Percentiles rank a stretch among this genome's conserved stretches.
These are phyloP conservation scores for Grosmannia clavigera DNA, from an alignment of 2,329 filamentous ascomycete genomes.

Conservation along the genomic window DNA sequence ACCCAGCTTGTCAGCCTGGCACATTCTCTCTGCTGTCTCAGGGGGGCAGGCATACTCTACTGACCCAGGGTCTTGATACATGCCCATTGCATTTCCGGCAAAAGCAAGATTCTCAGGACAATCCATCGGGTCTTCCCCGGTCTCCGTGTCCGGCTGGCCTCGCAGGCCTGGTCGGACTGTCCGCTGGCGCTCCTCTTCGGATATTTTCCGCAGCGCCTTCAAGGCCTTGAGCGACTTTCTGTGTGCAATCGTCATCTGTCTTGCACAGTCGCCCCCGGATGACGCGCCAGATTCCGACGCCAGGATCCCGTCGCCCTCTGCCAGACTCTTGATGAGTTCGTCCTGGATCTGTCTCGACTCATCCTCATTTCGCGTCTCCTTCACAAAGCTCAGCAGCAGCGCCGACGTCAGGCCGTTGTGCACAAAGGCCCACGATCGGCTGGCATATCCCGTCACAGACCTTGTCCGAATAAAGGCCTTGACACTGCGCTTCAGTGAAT, in stretches of 20 bases:
- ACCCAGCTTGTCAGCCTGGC: not conserved
- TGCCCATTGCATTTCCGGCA: not conserved
- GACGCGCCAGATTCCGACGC: not conserved
- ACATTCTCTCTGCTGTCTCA: not conserved
- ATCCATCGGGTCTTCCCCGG: not conserved
- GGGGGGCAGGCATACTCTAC: not conserved
- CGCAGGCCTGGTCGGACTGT: not conserved
- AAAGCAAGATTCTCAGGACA: not conserved
- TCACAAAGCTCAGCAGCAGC: not conserved
- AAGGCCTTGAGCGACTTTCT: not conserved
- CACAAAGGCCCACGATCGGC: not conserved
- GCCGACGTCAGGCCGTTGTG: not conserved
- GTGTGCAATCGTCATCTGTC: not conserved
- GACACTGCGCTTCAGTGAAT: not conserved
- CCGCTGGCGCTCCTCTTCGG: not conserved
- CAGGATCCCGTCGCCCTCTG: not conserved
- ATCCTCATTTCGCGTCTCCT: not conserved
- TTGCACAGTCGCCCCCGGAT: not conserved
- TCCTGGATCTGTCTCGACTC: not conserved
- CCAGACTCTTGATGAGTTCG: not conserved
- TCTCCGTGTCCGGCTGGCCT: not conserved
- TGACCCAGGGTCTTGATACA: not conserved
- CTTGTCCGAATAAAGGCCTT: not conserved
- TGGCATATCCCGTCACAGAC: not conserved
- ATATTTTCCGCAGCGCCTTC: not conserved